These are phyloP conservation scores for Aureobasidium namibiae DNA, from an alignment of 2,329 filamentous ascomycete genomes.

Conservation along the genomic window DNA sequence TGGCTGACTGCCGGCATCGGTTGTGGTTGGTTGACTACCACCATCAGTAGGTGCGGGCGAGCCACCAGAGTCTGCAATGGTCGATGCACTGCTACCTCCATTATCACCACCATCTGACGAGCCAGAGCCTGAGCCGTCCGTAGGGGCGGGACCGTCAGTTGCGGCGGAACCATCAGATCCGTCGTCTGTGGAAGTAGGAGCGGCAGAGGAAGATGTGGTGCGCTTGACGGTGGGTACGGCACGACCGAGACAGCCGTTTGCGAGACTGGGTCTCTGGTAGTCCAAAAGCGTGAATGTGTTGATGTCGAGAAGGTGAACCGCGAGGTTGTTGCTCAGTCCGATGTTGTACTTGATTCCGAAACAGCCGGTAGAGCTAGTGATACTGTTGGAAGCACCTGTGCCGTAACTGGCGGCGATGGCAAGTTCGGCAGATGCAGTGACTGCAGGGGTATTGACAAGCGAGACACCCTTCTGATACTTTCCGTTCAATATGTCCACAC, in stretches of 20 bases:
- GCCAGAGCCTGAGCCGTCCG: neutral
- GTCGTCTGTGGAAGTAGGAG: neutral
- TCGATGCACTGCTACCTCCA: neutral
- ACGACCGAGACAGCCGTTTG: conserved; percentile 5
- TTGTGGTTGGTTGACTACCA: neutral
- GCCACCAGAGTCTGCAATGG: neutral
- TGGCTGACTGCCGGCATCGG: neutral
- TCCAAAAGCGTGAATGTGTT: neutral
- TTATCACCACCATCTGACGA: neutral
- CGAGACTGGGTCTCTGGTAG: conserved; percentile 1
- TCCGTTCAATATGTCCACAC: conserved; percentile 14
- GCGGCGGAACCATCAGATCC: neutral
- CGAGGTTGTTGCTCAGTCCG: conserved; percentile 11
- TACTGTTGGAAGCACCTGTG: conserved; percentile 1
- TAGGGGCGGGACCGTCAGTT: neutral
- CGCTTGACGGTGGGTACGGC: neutral
- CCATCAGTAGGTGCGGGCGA: neutral
- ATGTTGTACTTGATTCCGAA: conserved; percentile 15
- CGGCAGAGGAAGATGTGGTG: neutral
- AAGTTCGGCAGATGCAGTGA: conserved; percentile 11
- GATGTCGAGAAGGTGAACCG: neutral
- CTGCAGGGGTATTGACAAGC: conserved; percentile 13
- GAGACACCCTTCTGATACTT: conserved; percentile 11
- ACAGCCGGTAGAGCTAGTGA: conserved; percentile 12
- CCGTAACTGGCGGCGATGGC: conserved; percentile 1